A percentile compares a stretch with the other conserved stretches of the same genome.
phyloP scores from a whole-genome alignment of 306 rosid species.

The Vicia villosa region DNA sequence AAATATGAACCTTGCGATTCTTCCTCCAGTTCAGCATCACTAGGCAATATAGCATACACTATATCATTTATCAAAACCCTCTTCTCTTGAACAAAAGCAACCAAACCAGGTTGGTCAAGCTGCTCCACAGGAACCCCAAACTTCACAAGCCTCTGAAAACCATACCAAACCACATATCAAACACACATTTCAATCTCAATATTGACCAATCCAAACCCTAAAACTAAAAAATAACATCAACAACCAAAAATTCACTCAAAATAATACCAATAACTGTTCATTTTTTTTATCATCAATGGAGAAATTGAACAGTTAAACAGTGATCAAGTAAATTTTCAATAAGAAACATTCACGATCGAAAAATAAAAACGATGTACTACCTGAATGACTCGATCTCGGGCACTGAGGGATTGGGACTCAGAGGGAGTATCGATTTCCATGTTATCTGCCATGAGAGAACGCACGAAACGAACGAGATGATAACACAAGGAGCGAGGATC shows the following conservation, averaged over 20 bases:
- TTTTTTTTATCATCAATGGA: background rate
- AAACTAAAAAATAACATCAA: background rate
- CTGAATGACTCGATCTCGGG: conserved; percentile 77
- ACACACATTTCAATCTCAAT: conserved; percentile 20
- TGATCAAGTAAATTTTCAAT: conserved; percentile 19
- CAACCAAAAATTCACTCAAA: background rate
- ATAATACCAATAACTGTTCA: background rate
- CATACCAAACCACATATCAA: conserved; percentile 28
- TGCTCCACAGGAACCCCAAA: conserved; percentile 72
- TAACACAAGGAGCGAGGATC: conserved; percentile 57
- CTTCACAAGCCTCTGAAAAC: conserved; percentile 69
- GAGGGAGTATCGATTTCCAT: conserved; percentile 73
- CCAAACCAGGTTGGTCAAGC: conserved; percentile 59
- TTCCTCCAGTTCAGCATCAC: conserved; percentile 64
- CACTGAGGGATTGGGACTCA: conserved; percentile 44
- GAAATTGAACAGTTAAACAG: conserved; percentile 25
- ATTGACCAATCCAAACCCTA: conserved; percentile 9
- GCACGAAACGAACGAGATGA: conserved; percentile 57
- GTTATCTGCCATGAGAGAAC: conserved; percentile 52
- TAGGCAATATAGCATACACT: conserved; percentile 68
- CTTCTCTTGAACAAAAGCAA: conserved; percentile 60
- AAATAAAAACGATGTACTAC: conserved; percentile 37
- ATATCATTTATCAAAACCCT: conserved; percentile 51
- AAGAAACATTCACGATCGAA: background rate
- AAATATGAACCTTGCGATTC: conserved; percentile 45